Evolutionary conservation across 495 filamentous ascomycete genomes (phyloP), one percentile per base, ranked within the genome.

Genomic region (Tuber magnatum): DNA sequence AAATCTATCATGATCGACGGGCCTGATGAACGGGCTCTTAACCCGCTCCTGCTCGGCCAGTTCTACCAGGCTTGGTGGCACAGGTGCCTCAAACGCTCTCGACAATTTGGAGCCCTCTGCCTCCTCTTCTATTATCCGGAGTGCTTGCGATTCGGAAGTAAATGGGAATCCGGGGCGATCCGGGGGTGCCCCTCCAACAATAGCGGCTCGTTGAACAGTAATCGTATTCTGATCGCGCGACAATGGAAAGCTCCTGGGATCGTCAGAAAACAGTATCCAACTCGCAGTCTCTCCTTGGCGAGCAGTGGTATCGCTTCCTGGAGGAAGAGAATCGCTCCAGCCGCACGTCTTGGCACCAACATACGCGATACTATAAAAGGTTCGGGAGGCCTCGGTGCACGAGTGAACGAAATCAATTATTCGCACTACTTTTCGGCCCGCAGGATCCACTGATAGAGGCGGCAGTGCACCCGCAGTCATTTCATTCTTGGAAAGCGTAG

Each of bases 361-460:
- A 48, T 81, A 81, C 3, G 79, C 74, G 16, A 75, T 69, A 10
- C 75, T 78, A 42, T 74, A 71, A 24, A 41, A 51, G 38, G 74
- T 80, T 22, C 79, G 78, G 28, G 75, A 74, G 35, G 78, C 79
- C 70, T 81, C 79, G 10, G 79, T 81, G 20, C 78, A 80, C n/a
- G 79, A 81, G 42, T 81, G 79, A 4, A 77, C 79, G 28, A 81
- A 81, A 56, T 81, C 79, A 61, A 81, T 81, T 12, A 81, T 80
- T 42, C 79, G 77, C 38, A 46, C 72, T 32, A 79, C 77, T 8
- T 41, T 71, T 20, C 77, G 77, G 32, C 77, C 77, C 41, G 72
- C 70, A 1, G 77, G 77, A 43, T 79, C 77, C 7, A 79, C 56
- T 9, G 77, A 79, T 35, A 79, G 38, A 12, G 76, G 77, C 18